Evolutionary conservation across 2,329 filamentous ascomycete species (phyloP).

Genomic region (Colletotrichum lentis): DNA sequence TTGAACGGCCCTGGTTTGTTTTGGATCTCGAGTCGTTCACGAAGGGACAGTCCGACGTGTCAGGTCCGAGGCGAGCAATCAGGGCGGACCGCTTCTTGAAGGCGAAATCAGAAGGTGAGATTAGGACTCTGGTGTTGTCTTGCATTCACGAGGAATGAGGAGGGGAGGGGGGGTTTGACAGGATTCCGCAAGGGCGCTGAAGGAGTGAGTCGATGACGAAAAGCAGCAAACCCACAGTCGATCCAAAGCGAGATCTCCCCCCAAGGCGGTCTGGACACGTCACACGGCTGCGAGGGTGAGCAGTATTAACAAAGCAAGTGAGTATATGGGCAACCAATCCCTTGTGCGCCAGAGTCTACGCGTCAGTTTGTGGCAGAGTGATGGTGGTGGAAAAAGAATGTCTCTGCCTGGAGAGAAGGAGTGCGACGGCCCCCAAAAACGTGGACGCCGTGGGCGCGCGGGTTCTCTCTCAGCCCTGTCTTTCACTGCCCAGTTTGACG

Average conservation of each 20-base stretch:
- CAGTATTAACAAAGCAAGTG: background rate
- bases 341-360: background rate
- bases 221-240: background rate
- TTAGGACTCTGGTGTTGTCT: background rate
- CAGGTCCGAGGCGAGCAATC: slow-evolving; percentile 32
- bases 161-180: background rate
- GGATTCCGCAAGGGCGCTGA: background rate
- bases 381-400: slow-evolving; percentile 14
- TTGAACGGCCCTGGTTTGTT: background rate
- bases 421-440: background rate
- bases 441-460: background rate
- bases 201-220: background rate
- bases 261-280: background rate
- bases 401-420: slow-evolving; percentile 26
- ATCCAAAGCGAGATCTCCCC: background rate
- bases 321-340: background rate
- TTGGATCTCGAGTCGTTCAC: background rate
- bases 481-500: background rate
- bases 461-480: slow-evolving; percentile 6
- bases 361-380: slow-evolving; percentile 7
- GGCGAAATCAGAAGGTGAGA: background rate
- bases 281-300: background rate
- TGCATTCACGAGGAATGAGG: background rate
- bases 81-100: background rate
- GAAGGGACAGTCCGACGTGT: slow-evolving; percentile 7